A percentile compares a stretch with the other conserved stretches of the same genome.
These are phyloP conservation scores for Pleurotus platypus DNA, from an alignment of 768 basidiomycete species.

Conservation along the genomic window DNA sequence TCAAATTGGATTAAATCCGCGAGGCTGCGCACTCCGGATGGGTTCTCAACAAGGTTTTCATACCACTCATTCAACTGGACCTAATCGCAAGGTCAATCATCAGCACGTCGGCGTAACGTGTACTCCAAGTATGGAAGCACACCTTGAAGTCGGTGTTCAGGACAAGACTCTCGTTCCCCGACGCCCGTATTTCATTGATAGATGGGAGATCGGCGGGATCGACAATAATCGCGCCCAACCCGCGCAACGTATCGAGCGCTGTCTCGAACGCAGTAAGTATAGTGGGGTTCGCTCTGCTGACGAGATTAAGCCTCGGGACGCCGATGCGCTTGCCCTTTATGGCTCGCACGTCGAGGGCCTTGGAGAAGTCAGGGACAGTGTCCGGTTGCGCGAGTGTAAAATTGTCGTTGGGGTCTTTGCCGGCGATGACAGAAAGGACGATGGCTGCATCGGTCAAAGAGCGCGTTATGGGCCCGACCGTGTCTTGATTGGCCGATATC, in stretches of 20 bases:
- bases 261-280: slow-evolving; percentile 35
- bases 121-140: neutral
- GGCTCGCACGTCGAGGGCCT: slow-evolving; percentile 45
- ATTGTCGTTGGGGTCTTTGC: slow-evolving; percentile 51
- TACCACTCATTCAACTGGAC: slow-evolving; percentile 51
- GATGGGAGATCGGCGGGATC: slow-evolving; percentile 63
- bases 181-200: slow-evolving; percentile 42
- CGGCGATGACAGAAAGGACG: slow-evolving; percentile 54
- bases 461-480: slow-evolving; percentile 54
- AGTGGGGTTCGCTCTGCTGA: slow-evolving; percentile 25
- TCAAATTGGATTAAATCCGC: slow-evolving; percentile 60
- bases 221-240: slow-evolving; percentile 48
- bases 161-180: slow-evolving; percentile 54
- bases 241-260: slow-evolving; percentile 31
- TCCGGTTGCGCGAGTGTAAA: slow-evolving; percentile 51
- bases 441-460: slow-evolving; percentile 53
- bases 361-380: slow-evolving; percentile 50
- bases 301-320: slow-evolving; percentile 41
- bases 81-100: slow-evolving; percentile 24
- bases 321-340: slow-evolving; percentile 52
- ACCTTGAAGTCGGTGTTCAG: slow-evolving; percentile 61
- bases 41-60: slow-evolving; percentile 42
- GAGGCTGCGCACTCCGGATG: slow-evolving; percentile 51
- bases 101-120: neutral
- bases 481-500: slow-evolving; percentile 55